Evolutionary conservation across 2,329 filamentous ascomycete species (phyloP), one percentile per base, ranked within the genome.

Genomic region (Geosmithia flava): DNA sequence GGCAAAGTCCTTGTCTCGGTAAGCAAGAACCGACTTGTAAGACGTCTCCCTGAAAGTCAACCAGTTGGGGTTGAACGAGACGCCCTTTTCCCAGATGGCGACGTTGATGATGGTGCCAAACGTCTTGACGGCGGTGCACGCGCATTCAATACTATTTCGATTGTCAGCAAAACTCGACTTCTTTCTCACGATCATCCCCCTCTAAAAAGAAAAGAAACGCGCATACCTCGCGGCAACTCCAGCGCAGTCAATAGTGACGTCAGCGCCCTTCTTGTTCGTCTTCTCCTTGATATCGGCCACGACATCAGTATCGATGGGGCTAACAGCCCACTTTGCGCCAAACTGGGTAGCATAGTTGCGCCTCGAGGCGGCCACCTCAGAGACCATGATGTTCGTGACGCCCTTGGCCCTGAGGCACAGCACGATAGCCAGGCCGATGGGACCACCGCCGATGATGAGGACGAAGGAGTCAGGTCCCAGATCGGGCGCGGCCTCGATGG

Each of bases 61-160:
- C 39, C 53, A 47, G 42, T 56, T 56, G 53, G 55, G 55, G 44
- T 53, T 49, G 47, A 81, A 71, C 0, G 68, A 66, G 4, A 78
- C 67, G 7, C 65, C 64, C 47, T 70, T 75, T 55, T 81, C 77
- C 76, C 77, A 83, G 3, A 83, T 75, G 0, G 80, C 77, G 16
- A 83, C 70, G 51, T 83, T 83, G 2, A 83, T 69, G 0, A 84
- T 68, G 0, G 74, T 76, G 0, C 79, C 80, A 37, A 73, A 66
- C 0, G 69, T 66, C 45, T 70, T 66, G 2, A 79, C 71, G 0
- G 72, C 68, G 19, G 68, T 59, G 40, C 70, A 76, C 53, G 62
- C 76, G 54, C 51, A 56, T 33, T 67, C 58, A 4, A 73, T 54
- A n/a, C 66, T 74, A 1, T 64, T 65, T 16, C 72, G 68, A 19